phyloP scores from a whole-genome alignment of 805 yeast species.

The Teunomyces lycoperdinae region DNA sequence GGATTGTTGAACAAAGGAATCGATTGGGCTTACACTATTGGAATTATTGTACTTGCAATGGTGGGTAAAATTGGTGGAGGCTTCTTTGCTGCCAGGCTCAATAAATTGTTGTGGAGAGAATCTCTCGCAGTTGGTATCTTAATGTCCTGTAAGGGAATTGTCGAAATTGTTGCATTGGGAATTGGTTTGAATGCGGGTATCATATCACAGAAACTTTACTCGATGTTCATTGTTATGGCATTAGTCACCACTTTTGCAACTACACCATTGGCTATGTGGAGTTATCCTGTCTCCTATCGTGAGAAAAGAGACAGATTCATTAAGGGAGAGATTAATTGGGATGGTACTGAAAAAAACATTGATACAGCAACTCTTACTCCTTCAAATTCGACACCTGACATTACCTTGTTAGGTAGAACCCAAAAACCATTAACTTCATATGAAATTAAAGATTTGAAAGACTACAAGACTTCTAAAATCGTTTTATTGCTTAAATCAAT shows the following conservation, averaged over 20 bases:
- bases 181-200: constrained; percentile 73
- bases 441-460: constrained; percentile 14
- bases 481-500: constrained; percentile 27
- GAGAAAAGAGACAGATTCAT: constrained; percentile 41
- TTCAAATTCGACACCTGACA: background rate
- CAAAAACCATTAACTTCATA: constrained; percentile 6
- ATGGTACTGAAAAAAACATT: constrained; percentile 17
- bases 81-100: constrained; percentile 55
- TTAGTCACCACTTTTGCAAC: constrained; percentile 74
- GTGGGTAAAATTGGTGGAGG: constrained; percentile 70
- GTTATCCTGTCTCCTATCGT: constrained; percentile 63
- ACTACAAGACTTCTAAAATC: constrained; percentile 22
- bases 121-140: constrained; percentile 72
- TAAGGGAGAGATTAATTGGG: constrained; percentile 24
- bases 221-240: constrained; percentile 85
- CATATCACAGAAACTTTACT: constrained; percentile 59
- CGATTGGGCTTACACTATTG: constrained; percentile 78
- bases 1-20: constrained; percentile 60
- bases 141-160: constrained; percentile 89
- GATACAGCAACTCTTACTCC: constrained; percentile 6
- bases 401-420: background rate
- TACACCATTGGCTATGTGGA: constrained; percentile 63
- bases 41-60: constrained; percentile 64
- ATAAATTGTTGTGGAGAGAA: constrained; percentile 70
- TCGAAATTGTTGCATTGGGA: constrained; percentile 74